These are phyloP conservation scores for Neopestalotiopsis sp. DNA, from an alignment of 2,329 filamentous ascomycete genomes.

Conservation along the genomic window DNA sequence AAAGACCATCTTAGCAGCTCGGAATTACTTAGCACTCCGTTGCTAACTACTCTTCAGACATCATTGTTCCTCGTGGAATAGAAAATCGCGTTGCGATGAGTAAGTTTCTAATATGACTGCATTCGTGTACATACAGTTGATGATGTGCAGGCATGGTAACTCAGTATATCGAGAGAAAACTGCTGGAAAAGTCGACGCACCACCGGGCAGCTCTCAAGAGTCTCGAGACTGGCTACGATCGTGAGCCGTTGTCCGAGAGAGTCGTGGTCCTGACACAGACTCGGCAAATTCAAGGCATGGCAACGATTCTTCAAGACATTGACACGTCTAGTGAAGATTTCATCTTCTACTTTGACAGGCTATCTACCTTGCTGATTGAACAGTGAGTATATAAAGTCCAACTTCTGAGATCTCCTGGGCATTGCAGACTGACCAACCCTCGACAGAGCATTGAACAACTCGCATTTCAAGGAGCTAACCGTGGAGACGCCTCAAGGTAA, in stretches of 20 bases:
- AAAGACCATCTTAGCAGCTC: neutral
- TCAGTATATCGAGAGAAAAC: constrained; percentile 87
- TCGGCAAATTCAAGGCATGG: constrained; percentile 84
- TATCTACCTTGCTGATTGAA: constrained; percentile 85
- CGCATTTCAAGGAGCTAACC: constrained; percentile 67
- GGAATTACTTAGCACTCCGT: neutral
- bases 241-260: constrained; percentile 74
- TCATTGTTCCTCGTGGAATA: constrained; percentile 93
- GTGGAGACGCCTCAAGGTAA: constrained; percentile 75
- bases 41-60: constrained; percentile 56
- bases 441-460: constrained; percentile 74
- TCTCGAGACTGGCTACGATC: constrained; percentile 74
- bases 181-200: constrained; percentile 82
- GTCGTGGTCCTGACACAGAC: constrained; percentile 78
- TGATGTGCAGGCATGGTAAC: constrained; percentile 77
- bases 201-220: constrained; percentile 81
- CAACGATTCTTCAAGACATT: constrained; percentile 85
- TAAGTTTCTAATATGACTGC: constrained; percentile 41
- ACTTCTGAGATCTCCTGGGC: neutral
- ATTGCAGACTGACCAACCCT: constrained; percentile 1
- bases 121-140: constrained; percentile 19
- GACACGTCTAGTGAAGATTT: constrained; percentile 85
- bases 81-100: constrained; percentile 92
- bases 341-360: constrained; percentile 94
- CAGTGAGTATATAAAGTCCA: constrained; percentile 49